Conservation (phyloP, 225 moss, liverwort and hornwort genomes). For the Pseudisothecium myosuroides region DNA sequence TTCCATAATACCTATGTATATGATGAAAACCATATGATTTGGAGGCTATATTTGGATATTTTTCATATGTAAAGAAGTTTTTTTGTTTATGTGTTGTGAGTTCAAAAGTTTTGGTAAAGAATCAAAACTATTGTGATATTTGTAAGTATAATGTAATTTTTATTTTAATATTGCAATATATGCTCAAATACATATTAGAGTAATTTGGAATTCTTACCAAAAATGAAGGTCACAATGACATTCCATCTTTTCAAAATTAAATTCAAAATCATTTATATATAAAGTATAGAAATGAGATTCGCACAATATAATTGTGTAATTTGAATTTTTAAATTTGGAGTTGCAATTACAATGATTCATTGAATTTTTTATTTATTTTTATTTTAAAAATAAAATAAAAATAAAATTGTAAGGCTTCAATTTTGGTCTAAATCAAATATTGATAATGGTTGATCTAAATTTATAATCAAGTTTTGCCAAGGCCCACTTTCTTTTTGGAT, state of each 20-base stretch:
- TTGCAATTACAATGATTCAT: not conserved
- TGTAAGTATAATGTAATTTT: not conserved
- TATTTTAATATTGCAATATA: not conserved
- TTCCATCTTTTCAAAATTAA: not conserved
- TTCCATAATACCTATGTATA: accelerated
- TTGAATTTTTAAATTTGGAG: not conserved
- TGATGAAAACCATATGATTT: too few species aligned
- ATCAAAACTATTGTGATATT: not conserved
- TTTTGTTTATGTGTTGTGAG: accelerated
- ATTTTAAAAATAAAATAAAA: not conserved
- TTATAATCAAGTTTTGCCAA: not conserved
- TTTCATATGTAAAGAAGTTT: not conserved
- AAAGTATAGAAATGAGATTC: accelerated
- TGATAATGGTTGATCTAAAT: not conserved
- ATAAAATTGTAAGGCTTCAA: not conserved
- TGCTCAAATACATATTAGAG: not conserved
- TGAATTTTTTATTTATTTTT: not conserved
- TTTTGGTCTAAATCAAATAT: not conserved
- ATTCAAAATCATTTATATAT: not conserved
- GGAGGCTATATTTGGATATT: not conserved
- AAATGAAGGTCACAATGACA: not conserved
- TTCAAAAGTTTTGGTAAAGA: not conserved
- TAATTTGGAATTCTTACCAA: not conserved
- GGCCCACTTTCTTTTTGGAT: not conserved
- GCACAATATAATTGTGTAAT: not conserved